These are phyloP conservation scores for Kluyveromyces aestuarii DNA, from an alignment of 805 yeast genomes.

Conservation along the genomic window DNA sequence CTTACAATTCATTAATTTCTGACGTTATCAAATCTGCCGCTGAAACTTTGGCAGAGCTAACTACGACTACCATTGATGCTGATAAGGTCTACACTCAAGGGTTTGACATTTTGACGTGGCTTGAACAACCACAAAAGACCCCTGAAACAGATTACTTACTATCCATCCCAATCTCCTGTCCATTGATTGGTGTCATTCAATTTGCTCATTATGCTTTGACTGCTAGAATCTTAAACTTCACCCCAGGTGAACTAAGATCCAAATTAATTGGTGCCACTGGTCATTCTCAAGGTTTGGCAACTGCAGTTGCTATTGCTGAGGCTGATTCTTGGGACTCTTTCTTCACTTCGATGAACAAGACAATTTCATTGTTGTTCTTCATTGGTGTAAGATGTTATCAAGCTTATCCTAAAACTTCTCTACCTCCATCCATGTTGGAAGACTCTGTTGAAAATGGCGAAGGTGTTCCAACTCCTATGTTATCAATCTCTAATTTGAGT, in stretches of 20 bases:
- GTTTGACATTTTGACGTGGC: conserved; percentile 81
- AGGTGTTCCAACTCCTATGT: conserved; percentile 97
- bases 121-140: conserved; percentile 71
- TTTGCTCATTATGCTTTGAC: conserved; percentile 87
- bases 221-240: conserved; percentile 70
- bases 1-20: conserved; percentile 64
- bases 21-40: conserved; percentile 69
- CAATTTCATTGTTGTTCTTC: conserved; percentile 80
- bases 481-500: conserved; percentile 83
- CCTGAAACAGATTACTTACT: conserved; percentile 85
- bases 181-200: conserved; percentile 94
- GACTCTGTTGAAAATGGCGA: conserved; percentile 91
- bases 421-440: conserved; percentile 87
- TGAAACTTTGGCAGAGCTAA: conserved; percentile 54
- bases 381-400: conserved; percentile 88
- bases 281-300: conserved; percentile 85
- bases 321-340: conserved; percentile 82
- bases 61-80: conserved; percentile 64
- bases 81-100: conserved; percentile 91
- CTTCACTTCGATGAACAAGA: conserved; percentile 59
- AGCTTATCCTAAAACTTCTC: conserved; percentile 85
- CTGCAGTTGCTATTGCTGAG: conserved; percentile 84
- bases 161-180: conserved; percentile 90
- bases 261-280: conserved; percentile 72
- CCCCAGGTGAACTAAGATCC: conserved; percentile 81